Evolutionary conservation across 768 basidiomycete genomes (phyloP).

Genomic region (Gyrodon lividus): DNA sequence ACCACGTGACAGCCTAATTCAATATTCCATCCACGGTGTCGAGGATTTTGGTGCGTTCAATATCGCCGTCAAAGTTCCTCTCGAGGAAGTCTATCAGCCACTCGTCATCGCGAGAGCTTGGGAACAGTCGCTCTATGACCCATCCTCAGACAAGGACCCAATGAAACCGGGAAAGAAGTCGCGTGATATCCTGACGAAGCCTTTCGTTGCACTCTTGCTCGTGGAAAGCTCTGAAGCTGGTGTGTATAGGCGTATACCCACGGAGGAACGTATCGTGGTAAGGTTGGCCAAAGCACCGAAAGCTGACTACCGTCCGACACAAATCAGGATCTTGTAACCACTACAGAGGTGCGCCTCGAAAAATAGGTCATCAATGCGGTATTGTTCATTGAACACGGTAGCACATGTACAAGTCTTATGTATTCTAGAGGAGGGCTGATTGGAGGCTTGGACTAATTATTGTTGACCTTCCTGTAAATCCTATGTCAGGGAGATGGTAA

Average conservation of each 20-base stretch:
- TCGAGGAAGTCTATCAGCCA: neutral
- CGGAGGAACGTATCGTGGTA: slow-evolving; percentile 3
- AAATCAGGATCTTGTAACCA: neutral
- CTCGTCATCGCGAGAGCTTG: slow-evolving; percentile 4
- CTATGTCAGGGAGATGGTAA: no score
- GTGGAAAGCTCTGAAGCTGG: neutral
- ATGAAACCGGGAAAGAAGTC: neutral
- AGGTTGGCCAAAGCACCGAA: neutral
- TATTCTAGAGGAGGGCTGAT: no score
- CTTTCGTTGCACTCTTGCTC: slow-evolving; percentile 2
- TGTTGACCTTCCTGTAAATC: no score
- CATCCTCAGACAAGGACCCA: neutral
- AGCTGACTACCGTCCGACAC: neutral
- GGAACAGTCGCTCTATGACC: neutral
- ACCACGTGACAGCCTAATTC: neutral
- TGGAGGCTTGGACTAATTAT: no score
- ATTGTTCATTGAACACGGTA: no score
- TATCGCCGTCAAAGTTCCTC: neutral
- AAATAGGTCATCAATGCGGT: no score
- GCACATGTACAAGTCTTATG: no score
- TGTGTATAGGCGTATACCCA: slow-evolving; percentile 1
- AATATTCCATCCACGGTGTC: neutral
- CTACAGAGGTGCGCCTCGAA: neutral
- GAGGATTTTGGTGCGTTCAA: neutral
- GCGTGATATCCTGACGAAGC: slow-evolving; percentile 1